Evolutionary conservation across 2,329 filamentous ascomycete genomes (phyloP), one percentile per base, ranked within the genome.

Genomic region (Cyclaneusma minus): DNA sequence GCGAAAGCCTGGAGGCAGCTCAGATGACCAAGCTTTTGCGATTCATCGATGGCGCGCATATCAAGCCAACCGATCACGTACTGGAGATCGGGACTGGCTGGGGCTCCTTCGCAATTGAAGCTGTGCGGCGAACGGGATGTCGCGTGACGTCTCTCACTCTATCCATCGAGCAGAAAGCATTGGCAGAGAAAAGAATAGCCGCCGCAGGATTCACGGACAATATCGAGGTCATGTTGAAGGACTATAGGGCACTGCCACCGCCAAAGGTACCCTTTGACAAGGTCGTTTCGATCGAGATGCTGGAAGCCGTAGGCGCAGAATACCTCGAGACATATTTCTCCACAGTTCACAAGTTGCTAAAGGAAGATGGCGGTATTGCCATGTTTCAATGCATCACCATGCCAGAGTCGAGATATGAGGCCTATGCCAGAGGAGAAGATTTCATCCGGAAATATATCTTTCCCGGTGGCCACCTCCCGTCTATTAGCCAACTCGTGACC

Each of bases 391-490:
- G 75, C 48, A 82, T 81, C 42, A 82, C 77, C 2, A 81, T 81
- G 64, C 75, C 75, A 0, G 73, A 82, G 42, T 55, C 61, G 20
- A 60, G 73, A 27, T 74, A 79, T 43, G 66, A 69, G 35, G 64
- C 62, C 6, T 81, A 81, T 42, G 60, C 67, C 11, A 68, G 63
- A 38, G 62, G 64, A 3, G 68, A 77, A 45, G 76, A 81, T 43
- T 83, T 83, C 49, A 81, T 83, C 43, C 66, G 74, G 30, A 69
- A 72, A 34, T 80, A 83, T 49, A 82, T 83, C 29, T 83, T 84
- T 49, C 78, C 77, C 0, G 76, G 77, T n/a, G 78, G 77, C 1
- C 74, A 82, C 41, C 53, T 83, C 5, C 68, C 68, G 0, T 64
- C 62, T 3, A 57, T 60, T 16, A 64, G 58, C 9, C 62, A 71